Evolutionary conservation across 306 rosid genomes (phyloP).

Genomic region (Alnus rubra): DNA sequence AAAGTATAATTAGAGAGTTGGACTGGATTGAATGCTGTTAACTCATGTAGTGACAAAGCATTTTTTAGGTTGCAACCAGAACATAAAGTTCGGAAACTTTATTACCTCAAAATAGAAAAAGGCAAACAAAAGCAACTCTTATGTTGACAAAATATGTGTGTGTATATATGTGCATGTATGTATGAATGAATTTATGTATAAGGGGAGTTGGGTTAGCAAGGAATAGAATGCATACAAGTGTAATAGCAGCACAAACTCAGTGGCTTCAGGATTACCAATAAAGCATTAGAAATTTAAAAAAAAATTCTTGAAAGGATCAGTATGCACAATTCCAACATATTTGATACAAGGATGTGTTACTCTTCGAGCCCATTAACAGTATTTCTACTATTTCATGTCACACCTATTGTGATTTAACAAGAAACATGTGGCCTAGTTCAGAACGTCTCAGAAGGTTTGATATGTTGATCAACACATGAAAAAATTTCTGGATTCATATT

Average conservation of each 20-base stretch:
- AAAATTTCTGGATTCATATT: background rate
- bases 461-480: background rate
- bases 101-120: background rate
- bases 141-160: background rate
- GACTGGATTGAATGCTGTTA: conserved; percentile 2
- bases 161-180: too few species aligned
- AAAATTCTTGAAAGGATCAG: background rate
- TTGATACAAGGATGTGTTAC: background rate
- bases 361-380: background rate
- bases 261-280: background rate
- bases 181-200: too few species aligned
- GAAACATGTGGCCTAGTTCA: background rate
- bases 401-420: background rate
- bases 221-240: background rate
- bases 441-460: background rate
- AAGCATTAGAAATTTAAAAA: background rate
- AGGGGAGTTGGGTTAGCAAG: background rate
- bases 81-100: background rate
- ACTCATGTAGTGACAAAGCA: background rate
- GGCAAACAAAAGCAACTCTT: background rate
- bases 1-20: conserved; percentile 22
- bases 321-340: background rate
- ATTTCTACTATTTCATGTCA: background rate
- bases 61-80: background rate
- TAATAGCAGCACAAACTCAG: background rate